Percentiles rank a stretch among this genome's conserved stretches.
These are phyloP conservation scores for Microstegium vimineum DNA, from an alignment of 176 grass and related monocot species.

Conservation along the genomic window DNA sequence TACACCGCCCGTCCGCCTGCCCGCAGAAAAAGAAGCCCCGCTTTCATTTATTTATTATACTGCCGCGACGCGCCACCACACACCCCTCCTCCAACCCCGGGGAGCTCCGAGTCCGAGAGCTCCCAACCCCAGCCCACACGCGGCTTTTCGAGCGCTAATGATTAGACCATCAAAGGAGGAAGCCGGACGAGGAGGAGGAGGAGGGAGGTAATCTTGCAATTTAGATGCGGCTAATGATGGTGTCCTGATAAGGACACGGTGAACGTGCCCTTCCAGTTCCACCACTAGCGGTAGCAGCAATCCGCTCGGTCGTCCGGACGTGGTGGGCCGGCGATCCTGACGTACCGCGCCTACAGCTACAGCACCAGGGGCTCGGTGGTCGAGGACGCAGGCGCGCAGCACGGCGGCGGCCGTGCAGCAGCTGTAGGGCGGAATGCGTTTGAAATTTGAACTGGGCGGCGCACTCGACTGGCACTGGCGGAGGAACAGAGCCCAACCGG, in stretches of 20 bases:
- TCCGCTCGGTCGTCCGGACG: neutral
- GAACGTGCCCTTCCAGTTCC: neutral
- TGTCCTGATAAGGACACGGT: neutral
- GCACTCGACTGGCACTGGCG: no score
- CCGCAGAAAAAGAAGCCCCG: neutral
- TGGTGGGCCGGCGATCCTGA: neutral
- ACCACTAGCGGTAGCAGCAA: neutral
- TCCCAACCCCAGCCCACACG: no score
- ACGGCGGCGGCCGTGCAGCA: neutral
- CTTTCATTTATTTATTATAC: conserved; percentile 23
- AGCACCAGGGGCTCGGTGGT: neutral
- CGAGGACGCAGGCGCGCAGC: neutral
- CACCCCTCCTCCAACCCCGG: no score
- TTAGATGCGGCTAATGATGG: neutral
- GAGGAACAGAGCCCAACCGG: neutral
- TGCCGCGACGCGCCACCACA: conserved; percentile 1
- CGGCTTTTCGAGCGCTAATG: conserved; percentile 37
- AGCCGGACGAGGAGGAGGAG: neutral
- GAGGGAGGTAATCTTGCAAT: conserved; percentile 19
- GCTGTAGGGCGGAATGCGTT: neutral
- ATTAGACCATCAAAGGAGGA: conserved; percentile 18
- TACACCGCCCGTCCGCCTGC: neutral
- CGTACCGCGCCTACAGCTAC: neutral
- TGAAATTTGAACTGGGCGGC: conserved; percentile 34
- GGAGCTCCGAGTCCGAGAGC: no score